Base-by-base conservation (phyloP, 2,329 filamentous ascomycete species). In the Trichophyton mentagrophytes region DNA sequence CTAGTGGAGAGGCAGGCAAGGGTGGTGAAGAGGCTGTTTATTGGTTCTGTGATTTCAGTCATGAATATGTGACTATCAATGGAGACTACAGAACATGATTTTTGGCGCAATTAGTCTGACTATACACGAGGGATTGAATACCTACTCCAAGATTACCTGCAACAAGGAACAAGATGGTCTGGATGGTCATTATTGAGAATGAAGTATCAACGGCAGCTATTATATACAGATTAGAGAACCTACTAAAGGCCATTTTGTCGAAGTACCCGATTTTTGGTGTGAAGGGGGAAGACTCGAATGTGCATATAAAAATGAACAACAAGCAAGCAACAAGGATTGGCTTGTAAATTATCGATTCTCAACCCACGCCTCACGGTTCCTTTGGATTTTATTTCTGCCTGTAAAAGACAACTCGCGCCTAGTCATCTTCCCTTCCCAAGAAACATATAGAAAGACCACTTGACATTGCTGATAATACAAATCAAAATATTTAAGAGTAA, bases 1-100 rank as follows among this genome's bases (percentile, higher is more conserved):
- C 72, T 58, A 69, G 70, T 64, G 74, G 74, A 11, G 70, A 70
- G 63, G 65, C 70, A 63, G 73, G 72, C 1, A 68, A 70, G n/a
- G 76, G 75, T 58, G 71, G 70, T 15, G 75, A 79, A 64, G 81
- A 85, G 69, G 81, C 79, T 6, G 77, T 81, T 33, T 83, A 82
- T 68, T 86, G 82, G 81, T 85, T 84, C 65, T 86, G 83, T 70
- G 84, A 86, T 73, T 85, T 86, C 64, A 84, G 81, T 67, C 84
- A 86, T 70, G 84, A 86, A 72, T 86, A 85, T 75, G 83, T 86
- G 56, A 85, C 83, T 58, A 86, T 86, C 67, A 86, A 86, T 69
- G 84, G 82, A 42, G 84, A 86, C 71, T 86, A 86, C 71, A 73
- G 84, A 67, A 85, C 84, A 36, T 85, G 65, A 65, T 44, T n/a